Percentiles rank a stretch among this genome's conserved stretches.
Conservation (phyloP, 352 stramenopile species). For the Pythium pyrilobum region DNA sequence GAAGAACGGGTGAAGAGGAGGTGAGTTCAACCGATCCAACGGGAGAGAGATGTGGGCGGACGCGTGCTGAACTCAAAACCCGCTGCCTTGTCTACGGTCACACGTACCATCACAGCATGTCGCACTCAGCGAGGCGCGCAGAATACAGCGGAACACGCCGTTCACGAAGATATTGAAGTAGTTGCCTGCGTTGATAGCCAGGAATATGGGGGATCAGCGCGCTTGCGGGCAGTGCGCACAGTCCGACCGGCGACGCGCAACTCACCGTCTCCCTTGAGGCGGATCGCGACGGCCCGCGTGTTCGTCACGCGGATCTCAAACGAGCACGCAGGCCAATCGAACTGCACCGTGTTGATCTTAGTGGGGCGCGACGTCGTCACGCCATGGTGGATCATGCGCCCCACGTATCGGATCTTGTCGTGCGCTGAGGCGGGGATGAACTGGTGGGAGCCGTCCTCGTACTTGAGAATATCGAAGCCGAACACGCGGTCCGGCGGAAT, state of each 20-base stretch:
- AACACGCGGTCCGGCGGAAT: constrained; percentile 38
- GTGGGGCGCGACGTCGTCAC: constrained; percentile 48
- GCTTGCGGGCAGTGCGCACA: no score
- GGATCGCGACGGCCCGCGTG: constrained; percentile 62
- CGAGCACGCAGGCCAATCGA: constrained; percentile 73
- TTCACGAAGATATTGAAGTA: constrained; percentile 89
- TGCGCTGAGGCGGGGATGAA: constrained; percentile 62
- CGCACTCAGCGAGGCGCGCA: constrained; percentile 67
- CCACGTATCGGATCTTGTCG: constrained; percentile 73
- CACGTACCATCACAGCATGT: constrained; percentile 73
- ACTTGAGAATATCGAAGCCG: constrained; percentile 76
- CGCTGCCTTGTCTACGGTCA: background rate
- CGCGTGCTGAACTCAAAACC: constrained; percentile 14
- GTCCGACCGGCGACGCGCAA: background rate
- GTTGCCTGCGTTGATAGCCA: constrained; percentile 40
- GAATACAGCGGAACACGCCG: constrained; percentile 59
- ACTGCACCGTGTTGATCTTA: constrained; percentile 86
- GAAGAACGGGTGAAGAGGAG: background rate
- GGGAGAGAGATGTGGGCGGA: background rate
- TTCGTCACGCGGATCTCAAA: constrained; percentile 59
- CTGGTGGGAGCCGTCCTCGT: constrained; percentile 63
- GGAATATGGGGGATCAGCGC: background rate
- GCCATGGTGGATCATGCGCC: constrained; percentile 70
- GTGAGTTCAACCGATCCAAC: background rate
- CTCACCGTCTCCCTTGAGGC: constrained; percentile 79